Conservation (phyloP, 192 early-diverging fungal genomes). For the Podila minutissima region DNA sequence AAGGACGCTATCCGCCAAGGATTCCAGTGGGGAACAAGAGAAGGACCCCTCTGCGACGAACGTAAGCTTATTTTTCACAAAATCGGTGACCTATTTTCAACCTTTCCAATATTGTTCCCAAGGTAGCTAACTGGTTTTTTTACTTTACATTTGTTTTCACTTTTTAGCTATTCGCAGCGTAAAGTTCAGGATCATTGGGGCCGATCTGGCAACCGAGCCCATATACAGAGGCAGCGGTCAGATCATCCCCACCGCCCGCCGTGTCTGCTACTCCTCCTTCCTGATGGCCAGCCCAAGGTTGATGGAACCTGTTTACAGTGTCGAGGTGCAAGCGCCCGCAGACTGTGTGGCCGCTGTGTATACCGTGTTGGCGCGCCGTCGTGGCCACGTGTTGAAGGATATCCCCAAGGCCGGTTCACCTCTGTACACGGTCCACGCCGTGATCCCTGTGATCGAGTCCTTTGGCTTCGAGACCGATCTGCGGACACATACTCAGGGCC, state of each 20-base stretch:
- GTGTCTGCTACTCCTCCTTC: constrained; percentile 97
- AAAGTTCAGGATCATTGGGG: constrained; percentile 93
- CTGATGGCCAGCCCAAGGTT: constrained; percentile 94
- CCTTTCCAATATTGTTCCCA: background rate
- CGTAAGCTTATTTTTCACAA: constrained; percentile 62
- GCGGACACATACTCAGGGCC: constrained; percentile 94
- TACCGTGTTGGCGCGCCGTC: constrained; percentile 89
- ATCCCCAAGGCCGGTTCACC: constrained; percentile 95
- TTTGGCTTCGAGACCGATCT: constrained; percentile 97
- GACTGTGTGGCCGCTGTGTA: constrained; percentile 97
- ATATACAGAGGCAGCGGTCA: constrained; percentile 96
- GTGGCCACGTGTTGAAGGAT: constrained; percentile 96
- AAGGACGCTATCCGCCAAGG: constrained; percentile 93
- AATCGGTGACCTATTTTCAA: background rate
- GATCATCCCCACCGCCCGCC: constrained; percentile 95
- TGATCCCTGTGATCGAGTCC: constrained; percentile 96
- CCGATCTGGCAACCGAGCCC: constrained; percentile 83
- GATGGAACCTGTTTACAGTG: constrained; percentile 97
- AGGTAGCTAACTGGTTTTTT: constrained; percentile 4
- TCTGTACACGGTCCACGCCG: constrained; percentile 91
- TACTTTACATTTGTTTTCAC: background rate
- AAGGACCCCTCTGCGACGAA: constrained; percentile 98
- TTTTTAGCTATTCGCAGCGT: constrained; percentile 89
- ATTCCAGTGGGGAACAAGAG: constrained; percentile 97
- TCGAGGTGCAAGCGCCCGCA: constrained; percentile 97